Conservation (phyloP, 768 basidiomycete species). For the Serpula lacrymans region DNA sequence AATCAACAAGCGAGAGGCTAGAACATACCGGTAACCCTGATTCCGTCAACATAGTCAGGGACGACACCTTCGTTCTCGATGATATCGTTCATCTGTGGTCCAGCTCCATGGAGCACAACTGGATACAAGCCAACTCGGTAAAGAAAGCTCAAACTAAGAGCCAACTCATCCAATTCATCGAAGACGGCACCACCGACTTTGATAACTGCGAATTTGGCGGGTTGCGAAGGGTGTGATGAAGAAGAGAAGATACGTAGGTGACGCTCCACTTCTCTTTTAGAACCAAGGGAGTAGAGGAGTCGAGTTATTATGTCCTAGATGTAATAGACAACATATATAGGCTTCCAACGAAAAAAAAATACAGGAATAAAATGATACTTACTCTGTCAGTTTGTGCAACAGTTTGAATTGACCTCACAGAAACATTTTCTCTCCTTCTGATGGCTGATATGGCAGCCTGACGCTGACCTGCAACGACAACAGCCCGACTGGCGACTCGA, state of each 20-base stretch:
- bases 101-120: slow-evolving; percentile 93
- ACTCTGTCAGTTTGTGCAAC: slow-evolving; percentile 76
- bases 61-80: slow-evolving; percentile 90
- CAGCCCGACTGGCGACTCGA: slow-evolving; percentile 39
- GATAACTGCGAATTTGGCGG: slow-evolving; percentile 96
- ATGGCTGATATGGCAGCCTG: slow-evolving; percentile 41
- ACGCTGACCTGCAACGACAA: slow-evolving; percentile 40
- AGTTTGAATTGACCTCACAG: slow-evolving; percentile 49
- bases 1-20: not conserved
- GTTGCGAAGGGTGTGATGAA: slow-evolving; percentile 83
- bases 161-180: slow-evolving; percentile 88
- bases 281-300: slow-evolving; percentile 93
- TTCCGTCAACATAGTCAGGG: slow-evolving; percentile 97
- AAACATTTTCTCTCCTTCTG: slow-evolving; percentile 31
- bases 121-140: slow-evolving; percentile 98
- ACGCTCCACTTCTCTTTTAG: slow-evolving; percentile 95
- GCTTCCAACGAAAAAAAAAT: not conserved
- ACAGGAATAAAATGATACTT: slow-evolving; percentile 19
- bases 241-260: slow-evolving; percentile 97
- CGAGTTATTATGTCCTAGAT: slow-evolving; percentile 93
- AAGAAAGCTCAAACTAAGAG: slow-evolving; percentile 92
- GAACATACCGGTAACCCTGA: slow-evolving; percentile 85
- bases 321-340: not conserved
- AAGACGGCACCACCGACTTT: slow-evolving; percentile 98
- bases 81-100: slow-evolving; percentile 92